phyloP scores from a whole-genome alignment of 305 asterid species.

The Fraxinus ornus region DNA sequence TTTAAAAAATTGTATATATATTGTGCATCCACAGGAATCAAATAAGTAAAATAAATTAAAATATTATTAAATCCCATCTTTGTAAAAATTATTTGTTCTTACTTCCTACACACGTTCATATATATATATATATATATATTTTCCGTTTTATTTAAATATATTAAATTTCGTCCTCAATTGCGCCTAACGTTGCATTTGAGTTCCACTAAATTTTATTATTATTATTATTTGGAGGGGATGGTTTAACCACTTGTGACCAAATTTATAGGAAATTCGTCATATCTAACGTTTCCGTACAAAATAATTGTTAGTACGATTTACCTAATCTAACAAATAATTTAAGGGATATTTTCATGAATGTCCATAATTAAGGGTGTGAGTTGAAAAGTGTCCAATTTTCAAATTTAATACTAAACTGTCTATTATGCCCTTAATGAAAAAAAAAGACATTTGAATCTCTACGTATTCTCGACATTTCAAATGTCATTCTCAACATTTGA shows the following conservation, averaged over 20 bases:
- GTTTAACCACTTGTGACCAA: neutral
- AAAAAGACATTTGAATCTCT: no score
- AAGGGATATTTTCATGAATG: no score
- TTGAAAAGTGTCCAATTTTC: no score
- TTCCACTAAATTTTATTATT: neutral
- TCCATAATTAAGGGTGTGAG: no score
- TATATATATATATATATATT: no score
- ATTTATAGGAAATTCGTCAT: neutral
- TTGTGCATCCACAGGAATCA: neutral
- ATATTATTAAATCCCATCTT: neutral
- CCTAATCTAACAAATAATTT: neutral
- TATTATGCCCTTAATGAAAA: no score
- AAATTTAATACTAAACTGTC: no score
- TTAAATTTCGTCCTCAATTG: neutral
- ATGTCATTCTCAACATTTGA: no score
- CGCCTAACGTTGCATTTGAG: neutral
- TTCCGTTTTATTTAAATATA: no score
- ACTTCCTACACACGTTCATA: neutral
- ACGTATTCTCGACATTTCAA: no score
- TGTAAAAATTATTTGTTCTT: neutral
- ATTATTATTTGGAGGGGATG: no score
- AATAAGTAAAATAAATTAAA: neutral
- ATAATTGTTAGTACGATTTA: neutral
- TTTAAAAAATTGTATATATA: neutral
- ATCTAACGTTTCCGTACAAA: neutral